These are phyloP conservation scores for Termitomyces sp. DNA, from an alignment of 768 basidiomycete genomes.

Conservation along the genomic window DNA sequence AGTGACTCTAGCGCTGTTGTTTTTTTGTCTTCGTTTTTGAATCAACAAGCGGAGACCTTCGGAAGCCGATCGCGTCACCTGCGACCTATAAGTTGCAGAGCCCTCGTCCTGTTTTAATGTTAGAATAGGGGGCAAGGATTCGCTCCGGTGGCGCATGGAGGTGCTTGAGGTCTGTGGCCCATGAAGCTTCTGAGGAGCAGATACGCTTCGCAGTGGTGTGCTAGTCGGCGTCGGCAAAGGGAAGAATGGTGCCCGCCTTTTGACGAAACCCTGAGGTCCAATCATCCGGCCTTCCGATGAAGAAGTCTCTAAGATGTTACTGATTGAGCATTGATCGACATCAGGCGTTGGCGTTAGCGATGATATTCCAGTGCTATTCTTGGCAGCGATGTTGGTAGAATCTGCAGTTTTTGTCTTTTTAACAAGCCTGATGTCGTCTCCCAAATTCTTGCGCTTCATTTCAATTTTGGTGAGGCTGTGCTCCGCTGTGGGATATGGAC, in stretches of 20 bases:
- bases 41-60: background rate
- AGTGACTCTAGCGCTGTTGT: background rate
- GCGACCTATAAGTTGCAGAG: background rate
- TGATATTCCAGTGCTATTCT: background rate
- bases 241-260: background rate
- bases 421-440: background rate
- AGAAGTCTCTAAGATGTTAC: background rate
- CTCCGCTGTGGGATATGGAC: background rate
- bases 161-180: background rate
- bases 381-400: background rate
- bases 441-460: background rate
- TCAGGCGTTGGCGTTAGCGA: background rate
- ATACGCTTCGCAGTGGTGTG: background rate
- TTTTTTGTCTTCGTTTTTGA: background rate
- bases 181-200: background rate
- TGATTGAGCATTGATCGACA: background rate
- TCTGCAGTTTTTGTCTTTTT: background rate
- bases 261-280: background rate
- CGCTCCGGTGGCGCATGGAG: background rate
- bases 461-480: background rate
- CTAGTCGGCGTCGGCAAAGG: background rate
- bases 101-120: background rate
- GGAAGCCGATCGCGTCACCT: background rate
- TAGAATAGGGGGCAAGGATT: background rate
- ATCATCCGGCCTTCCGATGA: background rate